These are phyloP conservation scores for Termitomyces sp. DNA, from an alignment of 768 basidiomycete genomes.

Conservation along the genomic window DNA sequence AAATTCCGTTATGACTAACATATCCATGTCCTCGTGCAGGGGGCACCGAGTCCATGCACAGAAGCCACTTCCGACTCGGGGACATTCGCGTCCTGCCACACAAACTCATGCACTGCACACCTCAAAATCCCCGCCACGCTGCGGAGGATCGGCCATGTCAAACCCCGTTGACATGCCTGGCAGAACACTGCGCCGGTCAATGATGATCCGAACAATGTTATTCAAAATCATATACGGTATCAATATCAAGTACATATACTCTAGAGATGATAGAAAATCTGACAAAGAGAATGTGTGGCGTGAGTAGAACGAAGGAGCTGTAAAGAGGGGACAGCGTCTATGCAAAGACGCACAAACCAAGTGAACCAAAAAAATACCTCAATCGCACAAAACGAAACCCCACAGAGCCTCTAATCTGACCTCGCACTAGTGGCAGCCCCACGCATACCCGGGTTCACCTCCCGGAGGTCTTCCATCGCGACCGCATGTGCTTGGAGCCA, in stretches of 20 bases:
- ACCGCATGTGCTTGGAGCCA: conserved; percentile 65
- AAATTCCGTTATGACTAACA: no score
- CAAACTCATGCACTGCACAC: no score
- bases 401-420: no score
- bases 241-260: neutral
- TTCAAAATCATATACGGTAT: neutral
- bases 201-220: neutral
- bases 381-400: no score
- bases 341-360: neutral
- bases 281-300: neutral
- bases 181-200: no score
- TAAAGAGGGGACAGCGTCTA: neutral
- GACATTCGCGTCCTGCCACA: no score
- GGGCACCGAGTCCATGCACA: no score
- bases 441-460: conserved; percentile 60
- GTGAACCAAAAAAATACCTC: neutral
- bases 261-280: neutral
- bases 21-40: no score
- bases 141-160: no score
- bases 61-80: no score
- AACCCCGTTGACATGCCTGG: no score
- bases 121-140: no score
- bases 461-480: conserved; percentile 67
- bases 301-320: neutral
- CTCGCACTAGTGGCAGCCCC: neutral